Base-by-base conservation (phyloP, 768 basidiomycete genomes). In the Tylopilus sp. region DNA sequence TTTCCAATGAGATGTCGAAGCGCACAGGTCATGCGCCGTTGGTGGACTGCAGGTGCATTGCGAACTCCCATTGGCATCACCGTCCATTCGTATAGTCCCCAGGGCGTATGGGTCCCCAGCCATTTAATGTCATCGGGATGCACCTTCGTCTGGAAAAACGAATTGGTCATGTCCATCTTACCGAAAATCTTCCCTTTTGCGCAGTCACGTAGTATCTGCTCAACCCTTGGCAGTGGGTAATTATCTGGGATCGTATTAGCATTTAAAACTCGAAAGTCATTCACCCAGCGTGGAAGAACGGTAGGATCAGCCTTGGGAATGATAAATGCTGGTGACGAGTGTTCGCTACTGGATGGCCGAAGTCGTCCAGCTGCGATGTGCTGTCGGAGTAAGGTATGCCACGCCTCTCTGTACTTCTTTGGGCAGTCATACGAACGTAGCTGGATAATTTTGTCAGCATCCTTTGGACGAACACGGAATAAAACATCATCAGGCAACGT, bases 101-200 rank as follows among this genome's bases (percentile, higher is more conserved):
- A 71, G 0, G 70, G 75, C 0, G 74, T 79, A 0, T 56, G 56
- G 1, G 78, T 72, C 0, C 74, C 76, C 0, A 74, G 77, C 21
- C 66, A 63, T 0, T 55, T 36, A 0, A 74, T 56, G 21, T 72
- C 55, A 3, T 71, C 67, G 0, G 57, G 62, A n/a, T 71, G 62
- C 0, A 73, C 54, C 0, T 62, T 46, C 0, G 67, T 75, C 50
- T 76, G 76, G 45, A 74, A 76, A 41, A 76, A 78, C 0, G 70
- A 62, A 30, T 74, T 68, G n/a, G 71, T 73, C 69, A 76, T 75
- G 42, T 78, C 71, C 1, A 78, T 63, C 17, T 67, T 73, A 0
- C 59, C 68, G 51, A 66, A 78, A 0, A 74, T 57, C n/a, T 63
- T 67, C 0, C 74, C 74, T 7, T 55, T 62, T 0, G 56, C 58